Base-by-base conservation (phyloP, 2,329 filamentous ascomycete genomes). In the Hysterium pulicare region DNA sequence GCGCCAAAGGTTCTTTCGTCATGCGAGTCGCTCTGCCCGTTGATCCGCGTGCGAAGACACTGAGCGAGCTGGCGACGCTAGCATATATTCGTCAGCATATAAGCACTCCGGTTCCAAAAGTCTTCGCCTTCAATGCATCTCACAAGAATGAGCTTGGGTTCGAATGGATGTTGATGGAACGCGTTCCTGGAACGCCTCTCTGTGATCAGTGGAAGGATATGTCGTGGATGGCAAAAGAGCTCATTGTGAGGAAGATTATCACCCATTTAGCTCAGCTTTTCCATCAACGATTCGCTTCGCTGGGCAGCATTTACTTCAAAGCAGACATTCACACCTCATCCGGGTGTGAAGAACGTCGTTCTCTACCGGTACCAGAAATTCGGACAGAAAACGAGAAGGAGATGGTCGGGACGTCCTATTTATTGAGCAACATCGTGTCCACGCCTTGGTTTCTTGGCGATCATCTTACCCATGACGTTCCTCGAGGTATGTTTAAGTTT, bases 91-190 rank as follows among this genome's bases (percentile, higher is more conserved):
- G 42, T 19, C 31, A 17, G 30, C 7, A 44, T 13, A 54, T 50
- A 10, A 38, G 31, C 2, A 45, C 54, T 19, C 54, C 52, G 10
- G 38, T 55, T 19, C 49, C 50, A 4, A 38, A 40, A 15, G 37
- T 57, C 16, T 40, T 39, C 9, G 48, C 38, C 20, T 55, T 49
- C 31, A 36, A 55, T 26, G 46, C 42, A 3, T 48, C 40, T 2
- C 16, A 22, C 13, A 30, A 48, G 1, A 57, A 55, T 37, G 26
- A 17, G 1, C 13, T 56, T n/a, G 44, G 51, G 2, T 44, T 45
- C 30, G 54, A 57, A 41, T 57, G 54, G 51, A 48, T 57, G 7
- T 17, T 57, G 13, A 47, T 56, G 44, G 46, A 51, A 19, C 20
- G n/a, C 13, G 20, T 35, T 13, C 33, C 33, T 13, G 33, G 33